Evolutionary conservation across 495 filamentous ascomycete species (phyloP).

Genomic region (Penicillium maclennaniae): DNA sequence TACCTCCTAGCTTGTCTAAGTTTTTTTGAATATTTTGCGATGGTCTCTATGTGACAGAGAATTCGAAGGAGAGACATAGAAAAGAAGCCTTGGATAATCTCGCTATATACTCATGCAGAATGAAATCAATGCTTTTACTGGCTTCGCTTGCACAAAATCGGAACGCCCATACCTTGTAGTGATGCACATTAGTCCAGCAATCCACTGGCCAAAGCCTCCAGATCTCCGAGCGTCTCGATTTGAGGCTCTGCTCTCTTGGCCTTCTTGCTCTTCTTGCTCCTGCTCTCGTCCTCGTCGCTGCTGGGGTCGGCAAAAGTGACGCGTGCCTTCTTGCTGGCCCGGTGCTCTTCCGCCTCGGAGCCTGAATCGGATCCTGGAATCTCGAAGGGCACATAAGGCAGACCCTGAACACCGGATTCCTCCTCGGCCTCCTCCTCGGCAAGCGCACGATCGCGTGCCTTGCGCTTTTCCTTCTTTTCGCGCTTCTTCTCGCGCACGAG

Average conservation of each 20-base stretch:
- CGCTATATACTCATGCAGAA: slow-evolving; percentile 12
- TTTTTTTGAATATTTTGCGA: too few relatives aligned
- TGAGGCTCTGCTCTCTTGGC: slow-evolving; percentile 42
- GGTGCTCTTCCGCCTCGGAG: slow-evolving; percentile 29
- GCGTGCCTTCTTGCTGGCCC: slow-evolving; percentile 46
- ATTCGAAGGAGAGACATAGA: not conserved
- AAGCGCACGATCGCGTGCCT: slow-evolving; percentile 61
- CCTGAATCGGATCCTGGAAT: slow-evolving; percentile 25
- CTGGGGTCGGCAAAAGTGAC: slow-evolving; percentile 31
- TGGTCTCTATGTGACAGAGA: too few relatives aligned
- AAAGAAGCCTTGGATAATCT: not conserved
- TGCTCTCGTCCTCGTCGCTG: slow-evolving; percentile 41
- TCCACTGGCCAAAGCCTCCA: slow-evolving; percentile 83
- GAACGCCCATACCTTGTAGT: slow-evolving; percentile 7
- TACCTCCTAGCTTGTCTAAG: not conserved
- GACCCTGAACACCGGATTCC: slow-evolving; percentile 41
- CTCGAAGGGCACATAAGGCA: slow-evolving; percentile 35
- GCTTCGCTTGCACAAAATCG: slow-evolving; percentile 15
- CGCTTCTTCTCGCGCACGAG: slow-evolving; percentile 71
- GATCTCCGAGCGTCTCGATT: slow-evolving; percentile 82
- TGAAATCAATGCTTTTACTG: slow-evolving; percentile 17
- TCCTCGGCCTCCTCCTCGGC: slow-evolving; percentile 44
- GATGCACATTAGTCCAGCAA: slow-evolving; percentile 54
- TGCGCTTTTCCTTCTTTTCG: slow-evolving; percentile 85
- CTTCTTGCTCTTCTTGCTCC: slow-evolving; percentile 43